Base-by-base conservation (phyloP, 768 basidiomycete genomes). In the Porphyrellus cyaneotinctus region DNA sequence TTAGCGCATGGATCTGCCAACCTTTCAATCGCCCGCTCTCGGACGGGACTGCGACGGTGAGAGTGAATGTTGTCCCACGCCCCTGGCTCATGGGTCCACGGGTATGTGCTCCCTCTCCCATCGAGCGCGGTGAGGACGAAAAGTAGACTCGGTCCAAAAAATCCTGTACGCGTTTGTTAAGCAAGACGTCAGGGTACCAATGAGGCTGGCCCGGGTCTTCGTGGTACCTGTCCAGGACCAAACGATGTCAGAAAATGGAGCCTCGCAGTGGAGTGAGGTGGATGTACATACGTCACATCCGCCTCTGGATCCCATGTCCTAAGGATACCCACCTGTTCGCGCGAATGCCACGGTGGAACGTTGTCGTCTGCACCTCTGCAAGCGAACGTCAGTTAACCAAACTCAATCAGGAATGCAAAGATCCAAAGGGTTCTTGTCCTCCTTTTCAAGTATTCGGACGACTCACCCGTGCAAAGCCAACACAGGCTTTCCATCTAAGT, bases 301-400 rank as follows among this genome's bases (percentile, higher is more conserved):
- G 78, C 75, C 8, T 74, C 62, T 1, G 75, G 65, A 45, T 77
- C 72, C 82, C 83, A 87, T 3, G 80, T 72, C 54, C 78, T 77
- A 26, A 94, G 56, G 17, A 83, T 69, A 23, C 76, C 74, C 4
- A 88, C 74, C 12, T 79, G 72, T 64, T 86, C 83, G 20, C 93
- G 78, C 3, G 84, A 81, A 58, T 95, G 92, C 82, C 91, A 90
- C 0, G 83, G 80, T 2, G 93, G 91, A 4, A 97, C 94, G 55
- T 97, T 95, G 35, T 84, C 81, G 63, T 97, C 94, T 33, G 74
- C 74, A 3, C 87, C 88, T 18, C 88, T 89, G 58, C 32, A 45
- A n/a, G 10, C 11, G 23, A 44, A 9, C n/a, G 31, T 43, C 31
- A 50, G 33, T 20, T 38, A 23, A 30, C 11, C 28, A 35, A 26